A percentile compares a stretch with the other conserved stretches of the same genome.
Evolutionary conservation across 2,329 filamentous ascomycete species (phyloP).

Genomic region (Bertia moriformis): DNA sequence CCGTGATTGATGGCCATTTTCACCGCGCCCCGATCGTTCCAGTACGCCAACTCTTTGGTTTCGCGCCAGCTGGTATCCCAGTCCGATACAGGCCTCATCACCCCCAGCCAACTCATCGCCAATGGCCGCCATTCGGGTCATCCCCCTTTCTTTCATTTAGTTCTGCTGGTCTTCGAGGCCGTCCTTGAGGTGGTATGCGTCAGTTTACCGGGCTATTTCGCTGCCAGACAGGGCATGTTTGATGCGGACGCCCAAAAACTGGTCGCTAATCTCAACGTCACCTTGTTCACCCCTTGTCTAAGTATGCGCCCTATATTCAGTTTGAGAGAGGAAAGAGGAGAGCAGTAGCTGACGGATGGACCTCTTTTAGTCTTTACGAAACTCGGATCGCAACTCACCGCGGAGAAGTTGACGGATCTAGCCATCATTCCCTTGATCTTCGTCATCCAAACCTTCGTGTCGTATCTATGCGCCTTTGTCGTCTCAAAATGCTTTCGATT

Average conservation of each 20-base stretch:
- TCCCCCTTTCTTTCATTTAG: conserved; percentile 53
- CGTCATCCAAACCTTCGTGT: conserved; percentile 71
- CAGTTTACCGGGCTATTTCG: conserved; percentile 82
- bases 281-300: conserved; percentile 89
- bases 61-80: background rate
- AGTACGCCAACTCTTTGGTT: background rate
- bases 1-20: conserved; percentile 1
- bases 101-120: background rate
- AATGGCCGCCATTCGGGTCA: conserved; percentile 18
- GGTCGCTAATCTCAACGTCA: conserved; percentile 87
- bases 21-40: background rate
- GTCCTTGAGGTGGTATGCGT: conserved; percentile 93
- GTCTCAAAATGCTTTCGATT: conserved; percentile 69
- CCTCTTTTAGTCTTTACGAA: conserved; percentile 71
- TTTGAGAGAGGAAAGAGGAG: too few relatives aligned
- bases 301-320: conserved; percentile 47
- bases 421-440: conserved; percentile 95
- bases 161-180: conserved; percentile 80
- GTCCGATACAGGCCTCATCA: background rate
- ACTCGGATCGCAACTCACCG: conserved; percentile 81
- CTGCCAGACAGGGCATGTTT: conserved; percentile 81
- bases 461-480: conserved; percentile 59
- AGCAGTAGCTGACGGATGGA: background rate
- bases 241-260: conserved; percentile 94
- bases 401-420: conserved; percentile 76